A percentile compares a stretch with the other conserved stretches of the same genome.
phyloP scores from a whole-genome alignment of 257 asterid species.

The Primulina huaijiensis region DNA sequence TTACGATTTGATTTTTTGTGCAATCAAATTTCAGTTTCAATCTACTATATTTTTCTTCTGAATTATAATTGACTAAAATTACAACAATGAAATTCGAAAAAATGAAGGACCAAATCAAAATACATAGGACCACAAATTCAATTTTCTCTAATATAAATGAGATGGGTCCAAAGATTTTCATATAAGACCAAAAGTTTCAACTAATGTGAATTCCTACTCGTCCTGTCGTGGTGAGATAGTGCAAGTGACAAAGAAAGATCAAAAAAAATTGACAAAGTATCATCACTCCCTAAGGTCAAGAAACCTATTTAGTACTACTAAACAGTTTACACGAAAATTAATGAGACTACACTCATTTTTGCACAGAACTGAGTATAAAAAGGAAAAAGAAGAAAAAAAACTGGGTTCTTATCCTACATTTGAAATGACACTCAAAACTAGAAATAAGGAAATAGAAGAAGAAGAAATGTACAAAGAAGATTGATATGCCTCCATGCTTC shows the following conservation, averaged over 20 bases:
- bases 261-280: background rate
- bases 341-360: background rate
- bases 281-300: background rate
- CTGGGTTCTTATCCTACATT: background rate
- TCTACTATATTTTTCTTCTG: too few relatives aligned
- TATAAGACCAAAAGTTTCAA: too few relatives aligned
- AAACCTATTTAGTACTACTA: background rate
- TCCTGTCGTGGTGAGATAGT: background rate
- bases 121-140: too few relatives aligned
- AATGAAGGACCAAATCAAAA: too few relatives aligned
- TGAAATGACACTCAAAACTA: slow-evolving; percentile 16
- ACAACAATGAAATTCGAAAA: too few relatives aligned
- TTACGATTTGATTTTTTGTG: too few relatives aligned
- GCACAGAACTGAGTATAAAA: background rate
- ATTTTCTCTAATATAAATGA: too few relatives aligned
- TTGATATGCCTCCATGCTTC: slow-evolving; percentile 10
- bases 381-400: too few relatives aligned
- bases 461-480: slow-evolving; percentile 33
- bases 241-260: background rate
- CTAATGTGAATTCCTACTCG: too few relatives aligned
- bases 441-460: slow-evolving; percentile 16
- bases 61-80: too few relatives aligned
- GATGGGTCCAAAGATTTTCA: background rate
- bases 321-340: background rate
- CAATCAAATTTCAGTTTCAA: too few relatives aligned